These are phyloP conservation scores for Erucastrum elatum DNA, from an alignment of 345 rosid genomes.

Conservation along the genomic window DNA sequence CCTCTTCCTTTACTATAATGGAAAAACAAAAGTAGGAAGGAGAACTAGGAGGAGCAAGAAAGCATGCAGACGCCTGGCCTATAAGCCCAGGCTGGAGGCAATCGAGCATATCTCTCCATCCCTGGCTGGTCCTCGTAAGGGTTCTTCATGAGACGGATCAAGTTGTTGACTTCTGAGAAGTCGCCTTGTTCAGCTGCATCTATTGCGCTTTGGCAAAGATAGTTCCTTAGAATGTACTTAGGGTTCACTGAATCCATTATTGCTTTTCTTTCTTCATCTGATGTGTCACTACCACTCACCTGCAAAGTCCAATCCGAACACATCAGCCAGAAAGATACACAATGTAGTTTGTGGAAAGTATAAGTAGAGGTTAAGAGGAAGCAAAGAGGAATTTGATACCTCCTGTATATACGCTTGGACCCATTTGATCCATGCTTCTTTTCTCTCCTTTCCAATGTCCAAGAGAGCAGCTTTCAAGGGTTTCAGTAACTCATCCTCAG, in stretches of 20 bases:
- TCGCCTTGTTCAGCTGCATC: slow-evolving; percentile 93
- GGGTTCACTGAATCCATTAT: slow-evolving; percentile 89
- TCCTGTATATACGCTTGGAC: slow-evolving; percentile 77
- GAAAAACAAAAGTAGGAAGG: slow-evolving; percentile 19
- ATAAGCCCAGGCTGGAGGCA: slow-evolving; percentile 99
- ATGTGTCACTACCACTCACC: slow-evolving; percentile 61
- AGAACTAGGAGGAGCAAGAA: slow-evolving; percentile 81
- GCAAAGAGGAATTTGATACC: slow-evolving; percentile 44
- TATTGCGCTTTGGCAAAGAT: slow-evolving; percentile 90
- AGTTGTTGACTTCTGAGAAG: slow-evolving; percentile 68
- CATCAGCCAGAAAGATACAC: slow-evolving; percentile 7
- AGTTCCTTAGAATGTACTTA: slow-evolving; percentile 82
- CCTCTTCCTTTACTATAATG: slow-evolving; percentile 13
- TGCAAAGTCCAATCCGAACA: slow-evolving; percentile 24
- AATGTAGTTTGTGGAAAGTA: background rate
- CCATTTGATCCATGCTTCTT: slow-evolving; percentile 94
- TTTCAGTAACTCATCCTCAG: slow-evolving; percentile 61
- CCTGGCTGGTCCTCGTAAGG: slow-evolving; percentile 91
- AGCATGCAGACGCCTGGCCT: slow-evolving; percentile 98
- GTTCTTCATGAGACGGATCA: slow-evolving; percentile 73
- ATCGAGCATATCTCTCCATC: slow-evolving; percentile 91
- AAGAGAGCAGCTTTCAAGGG: slow-evolving; percentile 87
- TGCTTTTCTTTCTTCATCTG: slow-evolving; percentile 81
- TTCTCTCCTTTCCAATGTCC: slow-evolving; percentile 95
- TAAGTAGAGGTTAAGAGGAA: no score